These are phyloP conservation scores for Fusarium transvaalense DNA, from an alignment of 2,329 filamentous ascomycete genomes.

Conservation along the genomic window DNA sequence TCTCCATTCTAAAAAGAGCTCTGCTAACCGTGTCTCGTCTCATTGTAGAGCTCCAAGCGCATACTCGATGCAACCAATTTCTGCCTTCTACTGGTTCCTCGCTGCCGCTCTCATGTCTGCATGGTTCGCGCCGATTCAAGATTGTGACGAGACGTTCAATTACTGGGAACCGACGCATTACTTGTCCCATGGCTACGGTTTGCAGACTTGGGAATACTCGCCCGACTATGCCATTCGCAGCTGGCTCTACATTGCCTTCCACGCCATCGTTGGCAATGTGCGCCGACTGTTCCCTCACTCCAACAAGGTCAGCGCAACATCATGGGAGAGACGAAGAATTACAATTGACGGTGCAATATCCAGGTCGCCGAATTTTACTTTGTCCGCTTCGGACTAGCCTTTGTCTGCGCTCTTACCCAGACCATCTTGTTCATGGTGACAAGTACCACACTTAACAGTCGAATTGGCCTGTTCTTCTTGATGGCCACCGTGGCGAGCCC, in stretches of 20 bases:
- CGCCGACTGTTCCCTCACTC: constrained; percentile 72
- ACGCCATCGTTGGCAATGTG: constrained; percentile 78
- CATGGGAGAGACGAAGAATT: background rate
- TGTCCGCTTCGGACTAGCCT: constrained; percentile 79
- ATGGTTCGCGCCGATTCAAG: constrained; percentile 88
- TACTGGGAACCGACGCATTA: constrained; percentile 99
- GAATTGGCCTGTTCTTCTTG: constrained; percentile 88
- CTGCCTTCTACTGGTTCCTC: constrained; percentile 85
- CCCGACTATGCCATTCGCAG: constrained; percentile 94
- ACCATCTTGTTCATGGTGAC: constrained; percentile 84
- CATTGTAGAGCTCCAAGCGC: constrained; percentile 58
- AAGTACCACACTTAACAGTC: constrained; percentile 79
- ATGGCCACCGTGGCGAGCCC: constrained; percentile 82
- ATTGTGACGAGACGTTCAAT: constrained; percentile 99
- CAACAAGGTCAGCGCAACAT: constrained; percentile 62
- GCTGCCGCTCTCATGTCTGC: constrained; percentile 81
- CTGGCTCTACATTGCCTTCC: constrained; percentile 89
- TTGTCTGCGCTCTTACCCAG: constrained; percentile 84
- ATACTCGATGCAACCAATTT: constrained; percentile 77
- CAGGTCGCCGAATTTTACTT: constrained; percentile 85
- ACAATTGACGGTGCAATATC: constrained; percentile 15
- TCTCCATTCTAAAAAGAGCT: constrained; percentile 1
- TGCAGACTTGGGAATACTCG: constrained; percentile 99
- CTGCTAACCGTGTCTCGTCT: constrained; percentile 23
- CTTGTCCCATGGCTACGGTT: constrained; percentile 88